Percentiles rank a stretch among this genome's conserved stretches.
Evolutionary conservation across 2,329 filamentous ascomycete species (phyloP).

Genomic region (Trichoderma afroharzianum): DNA sequence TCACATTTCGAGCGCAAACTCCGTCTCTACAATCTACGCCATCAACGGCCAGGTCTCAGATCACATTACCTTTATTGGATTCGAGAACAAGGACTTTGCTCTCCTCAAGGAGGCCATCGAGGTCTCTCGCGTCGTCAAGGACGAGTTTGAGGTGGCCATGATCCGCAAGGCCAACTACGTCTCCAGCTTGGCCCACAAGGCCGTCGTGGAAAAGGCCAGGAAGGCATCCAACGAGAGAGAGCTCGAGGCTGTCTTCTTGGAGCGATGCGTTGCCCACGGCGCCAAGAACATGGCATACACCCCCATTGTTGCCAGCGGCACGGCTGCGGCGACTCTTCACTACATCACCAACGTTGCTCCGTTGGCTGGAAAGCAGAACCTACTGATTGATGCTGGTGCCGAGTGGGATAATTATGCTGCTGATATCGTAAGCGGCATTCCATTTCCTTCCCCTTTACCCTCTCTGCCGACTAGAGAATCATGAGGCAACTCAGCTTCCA

Average conservation of each 20-base stretch:
- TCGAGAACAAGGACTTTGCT: constrained; percentile 59
- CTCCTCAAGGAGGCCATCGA: constrained; percentile 63
- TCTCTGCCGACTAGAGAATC: not conserved
- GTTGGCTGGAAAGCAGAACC: constrained; percentile 67
- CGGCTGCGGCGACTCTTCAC: constrained; percentile 79
- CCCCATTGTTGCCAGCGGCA: constrained; percentile 77
- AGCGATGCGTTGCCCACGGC: constrained; percentile 69
- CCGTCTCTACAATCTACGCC: constrained; percentile 59
- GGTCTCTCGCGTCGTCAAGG: constrained; percentile 66
- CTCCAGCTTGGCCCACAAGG: constrained; percentile 63
- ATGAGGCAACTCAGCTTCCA: not conserved
- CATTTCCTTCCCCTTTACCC: not conserved
- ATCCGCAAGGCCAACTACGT: constrained; percentile 69
- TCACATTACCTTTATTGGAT: constrained; percentile 66
- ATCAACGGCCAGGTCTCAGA: constrained; percentile 76
- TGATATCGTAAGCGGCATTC: constrained; percentile 49
- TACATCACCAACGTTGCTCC: constrained; percentile 77
- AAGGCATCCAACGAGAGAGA: constrained; percentile 73
- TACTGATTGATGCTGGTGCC: constrained; percentile 80
- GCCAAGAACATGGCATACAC: constrained; percentile 83
- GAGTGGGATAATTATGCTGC: constrained; percentile 72
- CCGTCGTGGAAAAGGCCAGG: constrained; percentile 58
- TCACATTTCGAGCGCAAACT: constrained; percentile 40
- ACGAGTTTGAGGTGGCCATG: constrained; percentile 69
- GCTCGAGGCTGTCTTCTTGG: constrained; percentile 76